Percentiles rank a stretch among this genome's conserved stretches.
These are phyloP conservation scores for Alternaria solani DNA, from an alignment of 2,329 filamentous ascomycete species.

Conservation along the genomic window DNA sequence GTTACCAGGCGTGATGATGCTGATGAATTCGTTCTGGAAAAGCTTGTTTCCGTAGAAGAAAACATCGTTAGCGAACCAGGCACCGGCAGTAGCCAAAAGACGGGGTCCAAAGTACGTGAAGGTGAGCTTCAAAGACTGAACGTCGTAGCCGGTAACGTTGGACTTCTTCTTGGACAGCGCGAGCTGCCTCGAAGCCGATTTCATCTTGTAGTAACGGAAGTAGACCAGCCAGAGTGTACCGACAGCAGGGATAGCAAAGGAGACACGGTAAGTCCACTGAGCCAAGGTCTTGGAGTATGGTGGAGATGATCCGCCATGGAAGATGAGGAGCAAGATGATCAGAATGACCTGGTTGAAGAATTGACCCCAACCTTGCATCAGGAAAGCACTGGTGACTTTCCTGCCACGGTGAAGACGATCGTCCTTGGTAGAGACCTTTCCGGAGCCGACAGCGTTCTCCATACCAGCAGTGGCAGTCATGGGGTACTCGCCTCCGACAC, in stretches of 20 bases:
- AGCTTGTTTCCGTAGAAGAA: slow-evolving; percentile 99
- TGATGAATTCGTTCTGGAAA: slow-evolving; percentile 91
- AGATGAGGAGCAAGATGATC: slow-evolving; percentile 85
- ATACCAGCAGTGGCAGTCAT: slow-evolving; percentile 97
- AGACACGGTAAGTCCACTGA: slow-evolving; percentile 91
- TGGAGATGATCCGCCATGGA: slow-evolving; percentile 79
- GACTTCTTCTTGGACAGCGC: slow-evolving; percentile 82
- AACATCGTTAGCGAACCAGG: slow-evolving; percentile 96
- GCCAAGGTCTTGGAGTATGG: slow-evolving; percentile 79
- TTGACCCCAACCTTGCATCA: slow-evolving; percentile 99
- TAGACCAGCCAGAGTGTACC: slow-evolving; percentile 95
- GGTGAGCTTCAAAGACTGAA: slow-evolving; percentile 80
- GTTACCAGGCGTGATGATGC: slow-evolving; percentile 74
- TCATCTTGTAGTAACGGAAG: slow-evolving; percentile 96
- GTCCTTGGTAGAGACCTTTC: slow-evolving; percentile 86
- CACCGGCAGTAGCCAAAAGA: slow-evolving; percentile 82
- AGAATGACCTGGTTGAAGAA: slow-evolving; percentile 91
- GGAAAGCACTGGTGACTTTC: slow-evolving; percentile 92
- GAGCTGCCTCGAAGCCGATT: slow-evolving; percentile 83
- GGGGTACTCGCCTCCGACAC: slow-evolving; percentile 86
- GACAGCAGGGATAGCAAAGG: slow-evolving; percentile 88
- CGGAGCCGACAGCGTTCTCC: slow-evolving; percentile 86
- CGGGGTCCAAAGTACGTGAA: slow-evolving; percentile 86
- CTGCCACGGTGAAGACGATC: slow-evolving; percentile 95
- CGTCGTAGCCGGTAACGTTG: slow-evolving; percentile 90